These are phyloP conservation scores for Cyphellophora attinorum DNA, from an alignment of 2,329 filamentous ascomycete genomes.

Conservation along the genomic window DNA sequence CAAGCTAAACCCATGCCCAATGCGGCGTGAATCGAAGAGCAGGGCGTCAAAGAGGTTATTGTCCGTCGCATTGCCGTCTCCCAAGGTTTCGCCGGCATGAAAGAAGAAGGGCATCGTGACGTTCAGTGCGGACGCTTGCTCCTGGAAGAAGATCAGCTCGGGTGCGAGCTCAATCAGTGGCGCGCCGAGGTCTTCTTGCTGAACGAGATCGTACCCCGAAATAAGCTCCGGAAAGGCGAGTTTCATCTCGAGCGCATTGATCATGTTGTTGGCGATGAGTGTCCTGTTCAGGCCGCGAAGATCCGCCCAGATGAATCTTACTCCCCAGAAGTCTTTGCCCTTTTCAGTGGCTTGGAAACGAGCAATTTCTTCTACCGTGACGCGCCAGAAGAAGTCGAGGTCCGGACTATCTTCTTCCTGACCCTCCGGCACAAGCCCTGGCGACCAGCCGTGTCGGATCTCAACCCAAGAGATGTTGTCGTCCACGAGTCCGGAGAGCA, in stretches of 20 bases:
- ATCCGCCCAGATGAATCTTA: conserved; percentile 1
- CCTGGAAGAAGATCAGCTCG: conserved; percentile 3
- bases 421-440: neutral
- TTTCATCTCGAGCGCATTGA: neutral
- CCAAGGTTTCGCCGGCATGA: conserved; percentile 1
- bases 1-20: conserved; percentile 1
- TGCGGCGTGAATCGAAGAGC: conserved; percentile 2
- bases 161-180: conserved; percentile 1
- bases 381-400: conserved; percentile 1
- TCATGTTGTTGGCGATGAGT: conserved; percentile 1
- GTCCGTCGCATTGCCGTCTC: conserved; percentile 1
- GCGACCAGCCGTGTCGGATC: neutral
- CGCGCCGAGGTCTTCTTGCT: conserved; percentile 1
- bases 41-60: conserved; percentile 1
- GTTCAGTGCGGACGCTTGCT: conserved; percentile 1
- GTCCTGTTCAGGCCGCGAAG: neutral
- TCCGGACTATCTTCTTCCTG: conserved; percentile 1
- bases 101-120: conserved; percentile 2
- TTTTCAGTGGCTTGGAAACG: conserved; percentile 1
- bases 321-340: conserved; percentile 2
- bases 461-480: conserved; percentile 1
- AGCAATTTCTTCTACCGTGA: neutral
- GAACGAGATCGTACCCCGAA: conserved; percentile 1
- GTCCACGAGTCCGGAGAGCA: neutral
- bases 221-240: conserved; percentile 1